Evolutionary conservation across 306 rosid genomes (phyloP), one percentile per base, ranked within the genome.

Genomic region (Mucuna pruriens): DNA sequence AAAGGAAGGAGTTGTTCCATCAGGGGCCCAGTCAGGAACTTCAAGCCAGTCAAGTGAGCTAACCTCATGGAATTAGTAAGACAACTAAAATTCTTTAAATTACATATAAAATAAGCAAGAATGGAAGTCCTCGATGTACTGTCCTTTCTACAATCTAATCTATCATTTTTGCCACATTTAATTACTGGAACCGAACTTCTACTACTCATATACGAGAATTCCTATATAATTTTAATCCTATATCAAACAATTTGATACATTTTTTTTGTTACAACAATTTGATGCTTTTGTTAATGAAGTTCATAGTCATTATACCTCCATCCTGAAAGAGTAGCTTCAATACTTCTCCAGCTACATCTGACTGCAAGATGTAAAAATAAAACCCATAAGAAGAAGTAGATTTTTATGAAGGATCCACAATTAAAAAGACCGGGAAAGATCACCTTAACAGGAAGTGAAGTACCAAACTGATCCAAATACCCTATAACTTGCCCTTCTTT

Each of bases 401-500:
- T 33, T 38, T 79, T 55, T 68, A 45, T 20, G 4, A 64, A 78
- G 64, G 71, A 74, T 13, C 16, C 44, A 46, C 44, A 51, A 52
- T 74, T 29, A 73, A 77, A 72, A 39, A 74, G 80, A 74, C 23
- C 2, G 52, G 78, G 79, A 78, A 19, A 66, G 72, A 58, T 82
- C 69, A 92, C 99, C 97, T 90, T 95, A 81, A 95, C 88, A 25
- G 97, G 97, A 84, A 92, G 92, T 82, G 88, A 88, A 46, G 97
- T 72, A 74, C 93, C 92, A 84, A 95, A 90, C 87, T 91, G 99
- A 74, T 95, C 97, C 86, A 95, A 84, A 63, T 92, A 95, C 84
- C 97, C 99, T 58, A 95, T 85, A 67, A 91, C 95, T 74, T 92
- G 97, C 63, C 97, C 99, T 90, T 89, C 91, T 86, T 88, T 95